phyloP scores from a whole-genome alignment of 495 filamentous ascomycete species.

The Neurospora cerealis region DNA sequence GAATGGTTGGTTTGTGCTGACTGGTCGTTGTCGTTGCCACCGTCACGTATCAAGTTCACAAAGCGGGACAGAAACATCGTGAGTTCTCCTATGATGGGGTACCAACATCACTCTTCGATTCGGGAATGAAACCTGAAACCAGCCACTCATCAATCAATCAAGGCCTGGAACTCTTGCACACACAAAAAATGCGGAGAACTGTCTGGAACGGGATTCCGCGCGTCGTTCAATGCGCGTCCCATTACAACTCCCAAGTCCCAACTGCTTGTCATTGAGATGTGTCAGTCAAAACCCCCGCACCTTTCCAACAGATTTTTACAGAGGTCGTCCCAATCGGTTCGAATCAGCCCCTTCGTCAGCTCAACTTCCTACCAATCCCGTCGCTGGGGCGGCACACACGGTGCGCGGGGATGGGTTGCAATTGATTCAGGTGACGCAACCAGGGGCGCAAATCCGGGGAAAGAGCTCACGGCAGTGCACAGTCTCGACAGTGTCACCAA shows the following conservation, averaged over 20 bases:
- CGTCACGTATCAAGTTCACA: background rate
- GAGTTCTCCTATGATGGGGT: background rate
- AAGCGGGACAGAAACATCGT: background rate
- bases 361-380: background rate
- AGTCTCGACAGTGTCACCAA: background rate
- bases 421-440: background rate
- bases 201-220: background rate
- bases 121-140: background rate
- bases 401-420: background rate
- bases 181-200: background rate
- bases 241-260: background rate
- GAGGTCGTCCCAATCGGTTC: background rate
- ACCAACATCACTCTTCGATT: background rate
- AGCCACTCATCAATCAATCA: background rate
- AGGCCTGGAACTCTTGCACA: background rate
- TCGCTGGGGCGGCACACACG: background rate
- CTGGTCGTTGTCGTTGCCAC: background rate
- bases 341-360: background rate
- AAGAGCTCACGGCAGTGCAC: background rate
- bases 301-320: background rate
- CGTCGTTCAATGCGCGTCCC: background rate
- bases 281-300: background rate
- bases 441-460: background rate
- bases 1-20: background rate
- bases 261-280: background rate